phyloP scores from a whole-genome alignment of 805 yeast species.

The Saccharomycopsis fodiens region DNA sequence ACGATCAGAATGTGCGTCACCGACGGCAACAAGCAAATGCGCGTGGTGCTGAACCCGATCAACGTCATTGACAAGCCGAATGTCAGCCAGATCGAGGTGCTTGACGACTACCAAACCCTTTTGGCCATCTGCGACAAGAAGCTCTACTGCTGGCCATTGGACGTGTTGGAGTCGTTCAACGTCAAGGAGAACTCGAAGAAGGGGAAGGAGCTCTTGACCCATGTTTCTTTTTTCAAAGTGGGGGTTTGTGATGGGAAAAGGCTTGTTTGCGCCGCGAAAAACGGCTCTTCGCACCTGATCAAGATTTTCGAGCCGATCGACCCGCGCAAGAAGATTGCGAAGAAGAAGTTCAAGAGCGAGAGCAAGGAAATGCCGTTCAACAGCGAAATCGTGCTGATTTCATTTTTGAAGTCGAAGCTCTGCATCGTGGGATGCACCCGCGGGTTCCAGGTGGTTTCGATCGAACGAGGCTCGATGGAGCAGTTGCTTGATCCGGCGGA shows the following conservation, averaged over 20 bases:
- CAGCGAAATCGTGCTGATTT: constrained; percentile 86
- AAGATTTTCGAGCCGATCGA: constrained; percentile 78
- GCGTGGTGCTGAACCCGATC: constrained; percentile 61
- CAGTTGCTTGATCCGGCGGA: constrained; percentile 96
- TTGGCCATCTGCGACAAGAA: constrained; percentile 77
- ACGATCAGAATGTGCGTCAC: constrained; percentile 46
- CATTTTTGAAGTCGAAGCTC: constrained; percentile 78
- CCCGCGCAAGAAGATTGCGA: constrained; percentile 47
- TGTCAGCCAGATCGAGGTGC: constrained; percentile 82
- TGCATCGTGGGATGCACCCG: constrained; percentile 88
- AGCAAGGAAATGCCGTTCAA: constrained; percentile 71
- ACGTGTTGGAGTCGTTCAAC: constrained; percentile 40
- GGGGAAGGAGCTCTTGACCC: constrained; percentile 76
- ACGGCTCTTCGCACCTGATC: constrained; percentile 71
- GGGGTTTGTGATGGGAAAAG: constrained; percentile 89
- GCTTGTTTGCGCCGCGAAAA: constrained; percentile 82
- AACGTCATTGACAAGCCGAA: constrained; percentile 67
- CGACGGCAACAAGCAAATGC: constrained; percentile 39
- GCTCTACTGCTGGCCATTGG: constrained; percentile 70
- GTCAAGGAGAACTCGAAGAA: constrained; percentile 42
- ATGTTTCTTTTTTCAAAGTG: constrained; percentile 82
- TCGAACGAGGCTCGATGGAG: constrained; percentile 33
- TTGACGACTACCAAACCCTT: constrained; percentile 84
- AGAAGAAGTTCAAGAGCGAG: constrained; percentile 63
- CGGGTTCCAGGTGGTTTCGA: constrained; percentile 82